phyloP scores from a whole-genome alignment of 2,329 filamentous ascomycete genomes.

The Neonectria sp. region DNA sequence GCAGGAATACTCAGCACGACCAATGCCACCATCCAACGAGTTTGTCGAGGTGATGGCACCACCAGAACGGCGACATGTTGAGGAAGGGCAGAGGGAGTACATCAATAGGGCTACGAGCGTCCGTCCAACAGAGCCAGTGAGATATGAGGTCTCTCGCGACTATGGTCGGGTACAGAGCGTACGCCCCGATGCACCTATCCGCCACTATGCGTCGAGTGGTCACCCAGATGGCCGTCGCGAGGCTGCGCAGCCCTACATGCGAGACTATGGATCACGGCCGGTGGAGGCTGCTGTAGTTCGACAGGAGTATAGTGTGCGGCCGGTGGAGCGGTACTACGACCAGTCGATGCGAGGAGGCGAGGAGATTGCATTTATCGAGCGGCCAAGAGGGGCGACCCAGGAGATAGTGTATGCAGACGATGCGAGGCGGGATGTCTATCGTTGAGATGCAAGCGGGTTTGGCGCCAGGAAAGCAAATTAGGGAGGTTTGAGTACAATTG shows the following conservation, averaged over 20 bases:
- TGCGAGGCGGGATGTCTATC: constrained; percentile 54
- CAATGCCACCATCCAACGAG: constrained; percentile 59
- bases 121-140: constrained; percentile 64
- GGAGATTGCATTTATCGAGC: constrained; percentile 62
- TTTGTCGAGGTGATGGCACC: constrained; percentile 64
- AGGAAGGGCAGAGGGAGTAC: constrained; percentile 68
- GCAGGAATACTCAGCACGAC: constrained; percentile 71
- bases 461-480: background rate
- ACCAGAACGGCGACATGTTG: constrained; percentile 58
- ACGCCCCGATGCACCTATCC: constrained; percentile 53
- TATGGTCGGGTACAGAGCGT: constrained; percentile 63
- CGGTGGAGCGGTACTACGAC: constrained; percentile 62
- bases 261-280: constrained; percentile 49
- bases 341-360: constrained; percentile 51
- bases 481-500: constrained; percentile 6
- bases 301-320: constrained; percentile 58
- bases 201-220: constrained; percentile 48
- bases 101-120: constrained; percentile 70
- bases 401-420: constrained; percentile 64
- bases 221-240: constrained; percentile 50
- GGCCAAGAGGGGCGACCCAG: constrained; percentile 57
- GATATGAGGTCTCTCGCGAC: constrained; percentile 59
- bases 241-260: constrained; percentile 51
- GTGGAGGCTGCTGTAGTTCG: constrained; percentile 45
- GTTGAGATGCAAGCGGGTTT: constrained; percentile 37